A percentile compares a stretch with the other conserved stretches of the same genome.
Conservation (phyloP, 306 rosid species). For the Chamaecrista fasciculata region DNA sequence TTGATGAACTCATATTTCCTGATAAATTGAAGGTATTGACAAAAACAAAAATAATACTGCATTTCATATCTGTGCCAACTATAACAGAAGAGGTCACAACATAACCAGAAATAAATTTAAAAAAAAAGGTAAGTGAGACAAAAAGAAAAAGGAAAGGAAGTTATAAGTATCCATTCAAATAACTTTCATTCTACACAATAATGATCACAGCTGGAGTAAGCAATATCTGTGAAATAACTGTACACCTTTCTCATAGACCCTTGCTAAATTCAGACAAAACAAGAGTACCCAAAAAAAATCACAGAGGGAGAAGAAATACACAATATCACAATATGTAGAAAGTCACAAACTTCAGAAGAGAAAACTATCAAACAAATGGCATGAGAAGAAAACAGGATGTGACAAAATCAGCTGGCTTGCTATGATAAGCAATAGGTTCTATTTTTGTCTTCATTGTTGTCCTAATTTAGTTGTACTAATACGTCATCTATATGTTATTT, state of each 20-base stretch:
- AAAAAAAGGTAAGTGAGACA: neutral
- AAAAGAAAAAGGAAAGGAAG: neutral
- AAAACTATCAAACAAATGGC: neutral
- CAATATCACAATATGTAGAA: no score
- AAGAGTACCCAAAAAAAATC: slow-evolving; percentile 14
- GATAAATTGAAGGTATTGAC: neutral
- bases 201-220: no score
- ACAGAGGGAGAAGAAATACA: neutral
- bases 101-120: neutral
- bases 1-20: neutral
- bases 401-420: neutral
- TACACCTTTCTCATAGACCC: slow-evolving; percentile 29
- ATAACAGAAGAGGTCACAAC: neutral
- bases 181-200: no score
- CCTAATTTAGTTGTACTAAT: neutral
- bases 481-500: neutral
- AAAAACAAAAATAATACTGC: neutral
- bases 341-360: neutral
- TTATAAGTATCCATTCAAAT: no score
- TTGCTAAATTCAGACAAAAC: slow-evolving; percentile 25
- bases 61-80: no score
- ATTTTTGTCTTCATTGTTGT: no score
- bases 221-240: neutral
- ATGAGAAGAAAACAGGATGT: neutral
- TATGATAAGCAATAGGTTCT: neutral